Base-by-base conservation (phyloP, 225 moss, liverwort and hornwort species). In the Asterella californica region DNA sequence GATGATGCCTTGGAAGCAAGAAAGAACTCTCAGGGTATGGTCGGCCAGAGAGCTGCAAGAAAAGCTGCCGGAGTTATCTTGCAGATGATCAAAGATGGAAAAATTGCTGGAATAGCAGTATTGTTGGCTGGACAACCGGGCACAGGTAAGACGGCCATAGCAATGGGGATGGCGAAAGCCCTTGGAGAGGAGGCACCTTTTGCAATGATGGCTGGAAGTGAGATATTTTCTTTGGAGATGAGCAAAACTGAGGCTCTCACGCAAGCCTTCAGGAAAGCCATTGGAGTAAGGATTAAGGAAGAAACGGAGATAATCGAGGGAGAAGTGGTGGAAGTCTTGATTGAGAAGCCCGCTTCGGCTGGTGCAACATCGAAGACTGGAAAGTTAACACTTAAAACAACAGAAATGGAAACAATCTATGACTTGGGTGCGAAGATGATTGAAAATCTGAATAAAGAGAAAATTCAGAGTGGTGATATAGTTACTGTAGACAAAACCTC, bases 191-290 rank as follows among this genome's bases (percentile, higher is more conserved):
- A n/a, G n/a, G n/a, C n/a, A n/a, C n/a, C n/a, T n/a, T n/a, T n/a
- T n/a, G 91, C 93, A 4, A 94, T 91, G 93, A 94, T 94, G 93
- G 91, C 91, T 4, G 93, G 91, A 21, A 93, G 94, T 34, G 94
- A 94, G 76, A 94, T 94, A 46, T 92, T 86, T 76, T 94, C 94
- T 11, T 80, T 94, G 27, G 94, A 94, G 77, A 94, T 94, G 94
- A 92, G 92, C 86, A 94, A 94, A 69, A 92, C 94, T 0, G 94
- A 94, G 81, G 92, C 94, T 2, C 87, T 94, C 27, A 94, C 90
- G 27, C 94, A 94, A 85, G 92, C 94, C 4, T 94, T 94, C 75
- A 79, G 94, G 32, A 90, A 91, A 81, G 91, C 94, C 8, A 94
- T 92, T 42, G 94, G 94, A 60, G 91, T 94, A 19, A 76, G 92